Evolutionary conservation across 1,139 yeast species (phyloP).

Genomic region (Magnusiomyces suaveolens): DNA sequence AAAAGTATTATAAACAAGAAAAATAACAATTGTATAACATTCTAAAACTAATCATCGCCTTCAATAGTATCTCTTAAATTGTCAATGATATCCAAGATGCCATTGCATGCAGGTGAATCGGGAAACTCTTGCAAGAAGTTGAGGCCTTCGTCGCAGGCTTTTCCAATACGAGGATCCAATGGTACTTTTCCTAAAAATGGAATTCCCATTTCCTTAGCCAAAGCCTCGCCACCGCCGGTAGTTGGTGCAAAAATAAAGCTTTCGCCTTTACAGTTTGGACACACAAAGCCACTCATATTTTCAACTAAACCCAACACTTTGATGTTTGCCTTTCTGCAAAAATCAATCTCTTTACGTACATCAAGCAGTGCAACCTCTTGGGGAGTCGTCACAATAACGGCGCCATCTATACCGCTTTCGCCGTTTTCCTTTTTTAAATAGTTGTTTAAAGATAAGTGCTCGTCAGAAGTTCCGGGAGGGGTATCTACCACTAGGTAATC

Average conservation of each 20-base stretch:
- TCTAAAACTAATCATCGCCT: background rate
- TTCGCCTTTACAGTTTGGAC: slow-evolving; percentile 88
- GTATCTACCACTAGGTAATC: slow-evolving; percentile 91
- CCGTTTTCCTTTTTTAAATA: slow-evolving; percentile 45
- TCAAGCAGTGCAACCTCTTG: slow-evolving; percentile 94
- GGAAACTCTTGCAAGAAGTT: slow-evolving; percentile 70
- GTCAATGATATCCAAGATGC: slow-evolving; percentile 77
- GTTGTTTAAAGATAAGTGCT: slow-evolving; percentile 81
- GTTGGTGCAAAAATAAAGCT: slow-evolving; percentile 88
- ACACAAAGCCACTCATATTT: slow-evolving; percentile 97
- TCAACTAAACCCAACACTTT: slow-evolving; percentile 84
- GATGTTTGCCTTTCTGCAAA: slow-evolving; percentile 84
- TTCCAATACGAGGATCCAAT: slow-evolving; percentile 88
- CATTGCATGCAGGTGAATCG: slow-evolving; percentile 87
- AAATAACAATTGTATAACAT: background rate
- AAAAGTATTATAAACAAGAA: background rate
- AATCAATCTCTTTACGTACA: slow-evolving; percentile 91
- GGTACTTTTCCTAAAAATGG: slow-evolving; percentile 89
- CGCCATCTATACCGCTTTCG: slow-evolving; percentile 91
- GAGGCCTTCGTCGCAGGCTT: slow-evolving; percentile 80
- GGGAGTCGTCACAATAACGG: slow-evolving; percentile 90
- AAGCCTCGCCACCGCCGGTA: slow-evolving; percentile 86
- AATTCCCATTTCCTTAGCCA: slow-evolving; percentile 69
- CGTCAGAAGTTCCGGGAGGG: slow-evolving; percentile 98
- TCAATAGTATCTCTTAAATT: slow-evolving; percentile 23